Conservation (phyloP, 75 land plant genomes). For the Sequoiadendron giganteum region DNA sequence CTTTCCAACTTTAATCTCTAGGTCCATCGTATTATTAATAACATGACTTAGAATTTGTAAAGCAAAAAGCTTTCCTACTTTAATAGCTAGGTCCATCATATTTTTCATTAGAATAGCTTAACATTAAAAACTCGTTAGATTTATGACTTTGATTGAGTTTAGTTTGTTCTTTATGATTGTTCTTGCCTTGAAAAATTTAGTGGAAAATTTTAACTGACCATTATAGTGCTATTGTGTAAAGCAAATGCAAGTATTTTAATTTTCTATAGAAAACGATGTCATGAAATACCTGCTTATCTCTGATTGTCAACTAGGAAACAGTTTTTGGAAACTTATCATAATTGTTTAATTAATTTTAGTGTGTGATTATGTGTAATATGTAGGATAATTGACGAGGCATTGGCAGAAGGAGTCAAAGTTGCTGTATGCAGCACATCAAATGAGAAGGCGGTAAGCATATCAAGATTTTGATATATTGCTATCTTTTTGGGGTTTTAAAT, state of each 20-base stretch:
- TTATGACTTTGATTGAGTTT: background rate
- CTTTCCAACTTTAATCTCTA: background rate
- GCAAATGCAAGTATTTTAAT: background rate
- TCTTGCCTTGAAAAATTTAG: background rate
- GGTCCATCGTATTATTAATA: background rate
- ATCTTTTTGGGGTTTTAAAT: background rate
- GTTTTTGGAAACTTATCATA: background rate
- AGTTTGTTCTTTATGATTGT: background rate
- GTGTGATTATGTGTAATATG: background rate
- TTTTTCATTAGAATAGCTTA: background rate
- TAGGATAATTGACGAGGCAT: constrained; percentile 87
- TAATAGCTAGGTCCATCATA: background rate
- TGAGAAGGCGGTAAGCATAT: constrained; percentile 81
- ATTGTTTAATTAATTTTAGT: background rate
- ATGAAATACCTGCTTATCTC: background rate
- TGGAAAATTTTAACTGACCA: background rate
- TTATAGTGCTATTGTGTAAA: background rate
- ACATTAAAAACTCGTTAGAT: background rate
- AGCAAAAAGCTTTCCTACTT: background rate
- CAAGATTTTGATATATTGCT: background rate
- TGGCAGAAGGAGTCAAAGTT: constrained; percentile 74
- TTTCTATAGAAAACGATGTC: background rate
- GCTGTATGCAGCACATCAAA: constrained; percentile 99
- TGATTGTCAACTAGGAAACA: constrained; percentile 1
- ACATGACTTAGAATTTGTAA: background rate